phyloP scores from a whole-genome alignment of 768 basidiomycete species.

The Mycena kentingensis region DNA sequence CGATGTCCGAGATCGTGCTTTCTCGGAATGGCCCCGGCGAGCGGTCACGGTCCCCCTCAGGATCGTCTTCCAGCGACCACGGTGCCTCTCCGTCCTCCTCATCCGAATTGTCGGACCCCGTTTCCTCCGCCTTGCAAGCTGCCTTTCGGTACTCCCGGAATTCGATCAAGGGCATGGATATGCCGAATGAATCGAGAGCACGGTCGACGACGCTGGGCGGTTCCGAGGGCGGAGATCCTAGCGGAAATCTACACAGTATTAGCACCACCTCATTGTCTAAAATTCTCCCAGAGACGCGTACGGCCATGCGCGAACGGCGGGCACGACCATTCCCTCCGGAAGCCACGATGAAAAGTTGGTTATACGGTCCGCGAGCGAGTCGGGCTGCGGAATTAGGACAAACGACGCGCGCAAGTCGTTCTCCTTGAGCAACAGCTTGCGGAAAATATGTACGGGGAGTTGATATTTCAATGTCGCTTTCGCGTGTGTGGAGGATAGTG shows the following conservation, averaged over 20 bases:
- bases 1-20: neutral
- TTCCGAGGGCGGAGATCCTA: neutral
- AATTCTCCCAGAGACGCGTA: conserved; percentile 5
- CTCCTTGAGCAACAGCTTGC: conserved; percentile 3
- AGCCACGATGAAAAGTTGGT: conserved; percentile 14
- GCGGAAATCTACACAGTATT: conserved; percentile 8
- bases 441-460: conserved; percentile 12
- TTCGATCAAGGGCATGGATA: conserved; percentile 17
- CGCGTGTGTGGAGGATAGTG: conserved; percentile 12
- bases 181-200: conserved; percentile 15
- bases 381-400: conserved; percentile 14
- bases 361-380: conserved; percentile 14
- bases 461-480: neutral
- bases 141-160: conserved; percentile 11
- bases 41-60: neutral
- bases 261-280: neutral
- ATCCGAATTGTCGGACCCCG: neutral
- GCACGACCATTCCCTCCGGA: conserved; percentile 9
- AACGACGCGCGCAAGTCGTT: conserved; percentile 20
- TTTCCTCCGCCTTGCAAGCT: conserved; percentile 5
- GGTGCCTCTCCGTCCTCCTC: neutral
- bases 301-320: conserved; percentile 17
- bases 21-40: neutral
- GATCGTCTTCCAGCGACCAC: conserved; percentile 4
- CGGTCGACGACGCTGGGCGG: conserved; percentile 7